Base-by-base conservation (phyloP, 2,329 filamentous ascomycete species). In the Monosporascus sp. region DNA sequence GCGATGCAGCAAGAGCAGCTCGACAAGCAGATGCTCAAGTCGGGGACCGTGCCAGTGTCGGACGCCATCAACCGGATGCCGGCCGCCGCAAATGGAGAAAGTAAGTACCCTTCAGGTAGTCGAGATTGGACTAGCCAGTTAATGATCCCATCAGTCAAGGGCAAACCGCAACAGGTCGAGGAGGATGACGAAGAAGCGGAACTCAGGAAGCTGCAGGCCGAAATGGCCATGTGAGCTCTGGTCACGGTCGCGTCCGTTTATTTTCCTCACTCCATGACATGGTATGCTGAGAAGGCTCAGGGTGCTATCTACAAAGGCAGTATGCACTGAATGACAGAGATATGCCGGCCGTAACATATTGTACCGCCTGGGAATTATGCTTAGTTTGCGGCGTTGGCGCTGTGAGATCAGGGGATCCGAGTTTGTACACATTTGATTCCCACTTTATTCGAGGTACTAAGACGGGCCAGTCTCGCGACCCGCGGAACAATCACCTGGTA, bases 121-220 rank as follows among this genome's bases (percentile, higher is more conserved):
- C 18, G 3, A 4, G 52, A 18, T 55, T 34, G n/a, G 25, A 42
- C 24, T 39, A 47, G 46, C 57, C 62, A 58, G 64, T 50, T 49
- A 46, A 50, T 18, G n/a, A 50, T 22, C 51, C 34, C 15, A 31
- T 55, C 55, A 81, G 76, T 78, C 70, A 78, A 78, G 74, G 71
- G 75, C 60, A 78, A 82, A 61, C 66, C 72, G 18, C 69, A 69
- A 17, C 73, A 74, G 56, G 69, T 72, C 61, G 85, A 88, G 68
- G 90, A 96, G 70, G 92, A 97, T 70, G 93, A 97, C 79, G 94
- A 97, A 68, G 93, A 97, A 72, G 93, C 87, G 65, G 93, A 97
- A 75, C 78, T 97, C 67, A 84, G 88, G 72, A 97, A 94, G 74
- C 73, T 99, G 62, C 91, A 96, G 70, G 92, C 90, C 37, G 93